Percentiles rank a stretch among this genome's conserved stretches.
Conservation (phyloP, 345 rosid genomes). For the Laguncularia racemosa region DNA sequence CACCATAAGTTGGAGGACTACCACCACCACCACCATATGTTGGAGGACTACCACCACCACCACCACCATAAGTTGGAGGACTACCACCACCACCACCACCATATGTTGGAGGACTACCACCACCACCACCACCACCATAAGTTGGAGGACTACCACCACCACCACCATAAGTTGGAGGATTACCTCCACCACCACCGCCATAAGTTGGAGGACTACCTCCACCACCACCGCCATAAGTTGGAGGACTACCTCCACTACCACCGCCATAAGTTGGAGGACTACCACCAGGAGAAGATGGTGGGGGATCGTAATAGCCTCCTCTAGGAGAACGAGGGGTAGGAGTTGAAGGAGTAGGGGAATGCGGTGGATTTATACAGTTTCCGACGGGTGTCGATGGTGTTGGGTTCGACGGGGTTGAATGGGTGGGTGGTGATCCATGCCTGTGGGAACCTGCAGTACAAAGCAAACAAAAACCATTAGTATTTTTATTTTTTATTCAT, state of each 20-base stretch:
- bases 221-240: slow-evolving; percentile 2
- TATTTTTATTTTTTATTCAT: too few relatives aligned
- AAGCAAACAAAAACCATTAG: too few relatives aligned
- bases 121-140: not conserved
- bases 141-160: slow-evolving; percentile 29
- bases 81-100: slow-evolving; percentile 1
- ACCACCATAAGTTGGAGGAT: slow-evolving; percentile 23
- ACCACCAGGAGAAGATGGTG: slow-evolving; percentile 31
- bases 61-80: slow-evolving; percentile 25
- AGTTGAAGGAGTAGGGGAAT: slow-evolving; percentile 15
- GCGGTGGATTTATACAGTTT: slow-evolving; percentile 35
- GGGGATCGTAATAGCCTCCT: slow-evolving; percentile 42
- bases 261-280: slow-evolving; percentile 34
- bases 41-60: slow-evolving; percentile 20
- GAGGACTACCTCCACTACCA: slow-evolving; percentile 25
- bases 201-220: slow-evolving; percentile 28
- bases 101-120: slow-evolving; percentile 28
- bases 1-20: slow-evolving; percentile 25
- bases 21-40: not conserved
- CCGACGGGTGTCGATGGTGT: slow-evolving; percentile 36
- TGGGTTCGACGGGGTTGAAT: slow-evolving; percentile 5
- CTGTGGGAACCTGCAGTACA: too few relatives aligned
- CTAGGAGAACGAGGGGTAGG: slow-evolving; percentile 43
- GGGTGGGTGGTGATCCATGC: slow-evolving; percentile 1
- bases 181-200: not conserved